Conservation (phyloP, 306 rosid genomes). For the Medicago ruthenica region DNA sequence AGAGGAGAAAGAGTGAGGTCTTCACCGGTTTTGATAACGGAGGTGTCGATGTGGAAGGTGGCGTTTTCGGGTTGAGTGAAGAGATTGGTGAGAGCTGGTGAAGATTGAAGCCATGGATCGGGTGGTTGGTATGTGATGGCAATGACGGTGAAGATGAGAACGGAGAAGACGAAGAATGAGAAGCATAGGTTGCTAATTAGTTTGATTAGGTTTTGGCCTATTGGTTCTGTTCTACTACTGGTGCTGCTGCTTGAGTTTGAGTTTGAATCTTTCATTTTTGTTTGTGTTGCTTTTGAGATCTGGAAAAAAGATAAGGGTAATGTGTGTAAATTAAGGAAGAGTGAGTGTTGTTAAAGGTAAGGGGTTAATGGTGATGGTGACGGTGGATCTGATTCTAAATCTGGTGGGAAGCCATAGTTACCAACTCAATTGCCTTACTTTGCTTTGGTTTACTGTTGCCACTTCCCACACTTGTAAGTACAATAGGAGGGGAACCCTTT, state of each 20-base stretch:
- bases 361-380: constrained; percentile 21
- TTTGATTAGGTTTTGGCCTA: constrained; percentile 86
- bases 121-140: constrained; percentile 99
- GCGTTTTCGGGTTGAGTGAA: constrained; percentile 81
- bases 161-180: constrained; percentile 84
- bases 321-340: background rate
- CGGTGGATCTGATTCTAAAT: constrained; percentile 40
- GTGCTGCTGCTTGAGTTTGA: constrained; percentile 11
- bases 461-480: background rate
- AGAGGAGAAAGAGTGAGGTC: constrained; percentile 55
- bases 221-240: constrained; percentile 58
- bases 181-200: constrained; percentile 88
- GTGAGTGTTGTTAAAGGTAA: background rate
- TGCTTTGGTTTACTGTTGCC: background rate
- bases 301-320: background rate
- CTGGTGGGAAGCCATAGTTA: background rate
- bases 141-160: constrained; percentile 82
- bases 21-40: constrained; percentile 84
- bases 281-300: constrained; percentile 36
- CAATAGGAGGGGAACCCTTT: background rate
- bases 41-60: constrained; percentile 78
- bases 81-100: constrained; percentile 88
- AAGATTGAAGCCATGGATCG: constrained; percentile 95
- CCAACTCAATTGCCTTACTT: background rate
- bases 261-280: constrained; percentile 66